A percentile compares a stretch with the other conserved stretches of the same genome.
phyloP scores from a whole-genome alignment of 2,329 filamentous ascomycete species.

The Zalaria sp. region DNA sequence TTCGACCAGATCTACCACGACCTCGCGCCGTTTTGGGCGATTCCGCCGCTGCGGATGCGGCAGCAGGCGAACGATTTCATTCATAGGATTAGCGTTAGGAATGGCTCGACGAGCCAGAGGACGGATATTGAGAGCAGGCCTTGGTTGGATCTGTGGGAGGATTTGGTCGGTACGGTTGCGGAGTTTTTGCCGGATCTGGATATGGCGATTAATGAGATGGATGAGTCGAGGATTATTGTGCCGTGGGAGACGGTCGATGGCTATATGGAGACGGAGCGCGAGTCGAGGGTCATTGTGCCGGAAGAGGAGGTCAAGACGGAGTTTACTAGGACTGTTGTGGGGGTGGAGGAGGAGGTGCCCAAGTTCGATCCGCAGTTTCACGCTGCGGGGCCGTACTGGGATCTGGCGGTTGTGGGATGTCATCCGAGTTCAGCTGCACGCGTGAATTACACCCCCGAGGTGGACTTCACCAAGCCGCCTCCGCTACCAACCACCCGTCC shows the following conservation, averaged over 20 bases:
- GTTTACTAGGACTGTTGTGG: slow-evolving; percentile 12
- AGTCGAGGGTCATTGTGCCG: slow-evolving; percentile 15
- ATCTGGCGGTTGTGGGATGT: slow-evolving; percentile 27
- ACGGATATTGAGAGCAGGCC: slow-evolving; percentile 15
- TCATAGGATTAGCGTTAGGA: slow-evolving; percentile 25
- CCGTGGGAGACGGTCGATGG: slow-evolving; percentile 30
- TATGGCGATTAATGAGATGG: slow-evolving; percentile 34
- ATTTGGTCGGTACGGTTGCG: slow-evolving; percentile 24
- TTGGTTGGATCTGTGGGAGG: slow-evolving; percentile 28
- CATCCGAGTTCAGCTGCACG: slow-evolving; percentile 22
- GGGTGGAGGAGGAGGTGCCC: slow-evolving; percentile 13
- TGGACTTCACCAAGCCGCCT: slow-evolving; percentile 23
- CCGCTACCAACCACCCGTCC: slow-evolving; percentile 16
- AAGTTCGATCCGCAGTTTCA: slow-evolving; percentile 19
- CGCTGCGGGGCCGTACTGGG: slow-evolving; percentile 25
- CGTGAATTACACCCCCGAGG: slow-evolving; percentile 16
- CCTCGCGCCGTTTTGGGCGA: slow-evolving; percentile 34
- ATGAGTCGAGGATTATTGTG: slow-evolving; percentile 32
- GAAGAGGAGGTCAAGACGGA: slow-evolving; percentile 15
- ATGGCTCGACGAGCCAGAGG: slow-evolving; percentile 21
- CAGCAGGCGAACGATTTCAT: slow-evolving; percentile 24
- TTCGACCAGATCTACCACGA: slow-evolving; percentile 39
- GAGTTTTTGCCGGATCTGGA: slow-evolving; percentile 30
- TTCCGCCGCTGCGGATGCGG: slow-evolving; percentile 26
- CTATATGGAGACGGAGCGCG: slow-evolving; percentile 20